Percentiles rank a stretch among this genome's conserved stretches.
These are phyloP conservation scores for Elsinoe ampelina DNA, from an alignment of 2,329 filamentous ascomycete species.

Conservation along the genomic window DNA sequence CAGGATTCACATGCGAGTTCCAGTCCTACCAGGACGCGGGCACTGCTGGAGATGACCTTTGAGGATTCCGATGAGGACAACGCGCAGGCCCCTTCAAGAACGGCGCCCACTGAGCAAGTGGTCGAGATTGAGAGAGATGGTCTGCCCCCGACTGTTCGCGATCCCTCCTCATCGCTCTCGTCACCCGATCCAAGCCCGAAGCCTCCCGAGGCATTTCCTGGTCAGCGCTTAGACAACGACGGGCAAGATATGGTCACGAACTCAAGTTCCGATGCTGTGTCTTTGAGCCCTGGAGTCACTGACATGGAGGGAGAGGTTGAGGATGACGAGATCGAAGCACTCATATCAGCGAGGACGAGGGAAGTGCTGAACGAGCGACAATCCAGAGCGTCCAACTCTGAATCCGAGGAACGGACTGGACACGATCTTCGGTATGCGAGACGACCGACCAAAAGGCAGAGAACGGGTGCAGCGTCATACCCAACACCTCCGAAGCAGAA, in stretches of 20 bases:
- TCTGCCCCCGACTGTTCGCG: not conserved
- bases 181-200: constrained; percentile 23
- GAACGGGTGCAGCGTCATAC: not conserved
- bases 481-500: not conserved
- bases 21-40: too few relatives aligned
- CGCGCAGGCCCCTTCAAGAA: not conserved
- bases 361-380: not conserved
- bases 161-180: constrained; percentile 25
- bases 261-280: constrained; percentile 25
- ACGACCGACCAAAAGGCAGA: not conserved
- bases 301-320: constrained; percentile 20
- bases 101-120: too few relatives aligned
- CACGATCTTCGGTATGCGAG: not conserved
- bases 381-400: not conserved
- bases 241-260: constrained; percentile 44
- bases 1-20: too few relatives aligned
- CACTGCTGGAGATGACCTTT: too few relatives aligned
- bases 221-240: constrained; percentile 45
- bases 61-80: not conserved
- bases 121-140: too few relatives aligned
- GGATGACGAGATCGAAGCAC: constrained; percentile 24
- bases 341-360: constrained; percentile 23
- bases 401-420: too few relatives aligned
- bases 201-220: constrained; percentile 29
- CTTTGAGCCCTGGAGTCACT: not conserved